Conservation (phyloP, 306 rosid genomes). For the Inga oerstediana region DNA sequence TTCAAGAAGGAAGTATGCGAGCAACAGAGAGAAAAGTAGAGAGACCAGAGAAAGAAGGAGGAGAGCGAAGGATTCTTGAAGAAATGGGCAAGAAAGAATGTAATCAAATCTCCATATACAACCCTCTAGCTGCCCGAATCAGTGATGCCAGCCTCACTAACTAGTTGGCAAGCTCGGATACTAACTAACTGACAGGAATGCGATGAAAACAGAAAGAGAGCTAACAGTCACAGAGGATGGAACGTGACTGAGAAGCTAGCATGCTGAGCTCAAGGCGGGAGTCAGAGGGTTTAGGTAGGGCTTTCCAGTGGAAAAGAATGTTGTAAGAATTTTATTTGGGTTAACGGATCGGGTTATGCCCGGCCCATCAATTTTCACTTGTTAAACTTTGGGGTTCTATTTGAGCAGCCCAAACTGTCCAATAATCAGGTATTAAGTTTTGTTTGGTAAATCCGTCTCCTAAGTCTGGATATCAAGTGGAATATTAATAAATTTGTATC, state of each 20-base stretch:
- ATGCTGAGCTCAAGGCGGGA: background rate
- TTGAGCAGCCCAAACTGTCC: background rate
- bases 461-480: no score
- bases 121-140: background rate
- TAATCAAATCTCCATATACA: background rate
- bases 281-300: conserved; percentile 19
- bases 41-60: background rate
- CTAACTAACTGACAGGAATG: background rate
- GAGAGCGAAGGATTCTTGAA: background rate
- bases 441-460: background rate
- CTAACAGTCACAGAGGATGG: background rate
- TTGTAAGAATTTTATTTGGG: background rate
- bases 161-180: background rate
- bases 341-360: background rate
- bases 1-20: background rate
- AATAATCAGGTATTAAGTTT: background rate
- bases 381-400: background rate
- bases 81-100: background rate
- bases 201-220: background rate
- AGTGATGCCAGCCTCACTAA: background rate
- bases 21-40: background rate
- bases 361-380: background rate
- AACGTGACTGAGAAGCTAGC: background rate
- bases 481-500: background rate
- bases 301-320: background rate